Evolutionary conservation across 768 basidiomycete genomes (phyloP).

Genomic region (Termitomyces sp.): DNA sequence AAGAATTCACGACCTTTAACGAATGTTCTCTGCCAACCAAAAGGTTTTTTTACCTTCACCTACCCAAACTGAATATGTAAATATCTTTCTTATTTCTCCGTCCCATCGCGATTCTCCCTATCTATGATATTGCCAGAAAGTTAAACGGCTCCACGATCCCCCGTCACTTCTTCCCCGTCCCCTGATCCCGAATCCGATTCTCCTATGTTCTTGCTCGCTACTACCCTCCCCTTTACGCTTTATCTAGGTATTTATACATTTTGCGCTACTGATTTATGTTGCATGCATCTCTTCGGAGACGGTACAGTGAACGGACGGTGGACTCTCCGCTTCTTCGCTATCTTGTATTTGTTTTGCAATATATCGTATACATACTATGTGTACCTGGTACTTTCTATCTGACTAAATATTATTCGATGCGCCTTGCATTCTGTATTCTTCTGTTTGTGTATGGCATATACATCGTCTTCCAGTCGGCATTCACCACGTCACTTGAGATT

Average conservation of each 20-base stretch:
- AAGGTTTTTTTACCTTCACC: neutral
- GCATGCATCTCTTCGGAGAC: conserved; percentile 30
- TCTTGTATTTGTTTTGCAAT: conserved; percentile 44
- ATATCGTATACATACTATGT: conserved; percentile 13
- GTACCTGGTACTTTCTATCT: neutral
- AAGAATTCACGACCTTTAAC: conserved; percentile 1
- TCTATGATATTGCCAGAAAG: neutral
- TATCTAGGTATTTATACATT: conserved; percentile 13
- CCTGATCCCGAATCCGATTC: conserved; percentile 15
- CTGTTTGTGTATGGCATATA: too few species aligned
- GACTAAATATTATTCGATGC: neutral
- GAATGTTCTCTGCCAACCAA: neutral
- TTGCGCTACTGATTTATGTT: conserved; percentile 11
- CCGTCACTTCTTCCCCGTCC: neutral
- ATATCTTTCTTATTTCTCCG: neutral
- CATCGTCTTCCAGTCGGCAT: too few species aligned
- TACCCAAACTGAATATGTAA: neutral
- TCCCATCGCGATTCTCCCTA: neutral
- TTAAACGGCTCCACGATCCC: neutral
- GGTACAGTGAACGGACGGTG: conserved; percentile 57
- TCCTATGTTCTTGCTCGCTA: neutral
- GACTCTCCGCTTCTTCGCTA: conserved; percentile 47
- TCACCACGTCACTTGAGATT: too few species aligned
- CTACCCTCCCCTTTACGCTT: neutral
- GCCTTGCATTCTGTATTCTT: neutral